Evolutionary conservation across 2,329 filamentous ascomycete species (phyloP).

Genomic region (Aureobasidium sp.): DNA sequence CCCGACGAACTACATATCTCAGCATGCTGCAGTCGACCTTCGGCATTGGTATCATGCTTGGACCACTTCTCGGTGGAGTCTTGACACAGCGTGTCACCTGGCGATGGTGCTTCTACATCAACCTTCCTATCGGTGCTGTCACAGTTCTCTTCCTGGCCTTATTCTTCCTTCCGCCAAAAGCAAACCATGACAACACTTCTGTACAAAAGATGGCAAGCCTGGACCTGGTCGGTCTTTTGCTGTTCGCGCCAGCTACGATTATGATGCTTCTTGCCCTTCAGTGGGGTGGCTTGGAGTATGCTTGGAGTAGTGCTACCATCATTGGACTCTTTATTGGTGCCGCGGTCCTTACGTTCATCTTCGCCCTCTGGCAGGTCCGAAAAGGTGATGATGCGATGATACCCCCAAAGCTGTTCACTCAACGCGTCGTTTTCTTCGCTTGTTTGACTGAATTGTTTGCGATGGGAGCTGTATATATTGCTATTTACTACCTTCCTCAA

Average conservation of each 20-base stretch:
- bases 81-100: conserved; percentile 34
- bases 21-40: conserved; percentile 30
- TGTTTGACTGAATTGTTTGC: neutral
- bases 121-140: conserved; percentile 34
- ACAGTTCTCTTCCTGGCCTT: conserved; percentile 6
- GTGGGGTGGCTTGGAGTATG: conserved; percentile 31
- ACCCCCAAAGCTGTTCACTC: neutral
- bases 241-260: conserved; percentile 14
- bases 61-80: conserved; percentile 36
- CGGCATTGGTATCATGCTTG: conserved; percentile 32
- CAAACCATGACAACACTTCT: conserved; percentile 11
- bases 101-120: conserved; percentile 40
- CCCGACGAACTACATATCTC: conserved; percentile 29
- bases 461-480: conserved; percentile 24
- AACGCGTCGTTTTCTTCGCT: neutral
- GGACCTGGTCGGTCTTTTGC: neutral
- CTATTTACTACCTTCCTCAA: conserved; percentile 29
- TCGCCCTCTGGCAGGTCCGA: neutral
- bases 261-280: conserved; percentile 40
- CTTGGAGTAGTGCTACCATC: conserved; percentile 32
- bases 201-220: conserved; percentile 29
- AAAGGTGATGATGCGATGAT: conserved; percentile 7
- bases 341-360: conserved; percentile 16
- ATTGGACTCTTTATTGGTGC: conserved; percentile 40
- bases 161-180: neutral